A percentile compares a stretch with the other conserved stretches of the same genome.
Evolutionary conservation across 2,329 filamentous ascomycete species (phyloP).

Genomic region (Penicillium sp.): DNA sequence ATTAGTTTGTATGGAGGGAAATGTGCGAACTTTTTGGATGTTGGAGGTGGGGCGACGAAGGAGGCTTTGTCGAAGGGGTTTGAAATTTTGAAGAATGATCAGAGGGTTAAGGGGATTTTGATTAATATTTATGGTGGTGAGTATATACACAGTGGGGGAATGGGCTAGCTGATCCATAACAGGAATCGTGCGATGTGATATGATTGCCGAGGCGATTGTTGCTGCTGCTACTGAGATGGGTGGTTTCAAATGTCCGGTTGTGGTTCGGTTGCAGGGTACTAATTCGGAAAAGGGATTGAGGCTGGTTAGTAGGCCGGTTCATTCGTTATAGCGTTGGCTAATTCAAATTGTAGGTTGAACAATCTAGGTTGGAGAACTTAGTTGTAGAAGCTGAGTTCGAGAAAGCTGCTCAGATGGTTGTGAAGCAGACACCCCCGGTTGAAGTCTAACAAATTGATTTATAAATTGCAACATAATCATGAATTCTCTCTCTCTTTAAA

Average conservation of each 20-base stretch:
- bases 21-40: conserved; percentile 36
- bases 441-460: not conserved
- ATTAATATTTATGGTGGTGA: conserved; percentile 54
- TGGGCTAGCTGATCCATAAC: not conserved
- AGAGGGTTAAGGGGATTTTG: conserved; percentile 41
- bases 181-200: conserved; percentile 52
- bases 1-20: conserved; percentile 27
- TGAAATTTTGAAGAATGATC: conserved; percentile 25
- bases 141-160: not conserved
- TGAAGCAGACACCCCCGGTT: conserved; percentile 28
- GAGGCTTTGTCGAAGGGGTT: conserved; percentile 31
- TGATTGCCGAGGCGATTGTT: conserved; percentile 53
- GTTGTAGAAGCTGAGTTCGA: conserved; percentile 44
- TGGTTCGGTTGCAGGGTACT: conserved; percentile 50
- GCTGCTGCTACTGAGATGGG: conserved; percentile 41
- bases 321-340: not conserved
- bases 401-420: conserved; percentile 26
- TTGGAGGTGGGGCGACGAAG: conserved; percentile 31
- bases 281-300: conserved; percentile 45
- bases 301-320: conserved; percentile 34
- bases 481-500: not conserved
- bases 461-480: not conserved
- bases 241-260: conserved; percentile 43
- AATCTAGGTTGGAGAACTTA: conserved; percentile 36
- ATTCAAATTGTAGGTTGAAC: conserved; percentile 30